Evolutionary conservation across 164 flowering plant genomes (phyloP).

Genomic region (Liriodendron chinense): DNA sequence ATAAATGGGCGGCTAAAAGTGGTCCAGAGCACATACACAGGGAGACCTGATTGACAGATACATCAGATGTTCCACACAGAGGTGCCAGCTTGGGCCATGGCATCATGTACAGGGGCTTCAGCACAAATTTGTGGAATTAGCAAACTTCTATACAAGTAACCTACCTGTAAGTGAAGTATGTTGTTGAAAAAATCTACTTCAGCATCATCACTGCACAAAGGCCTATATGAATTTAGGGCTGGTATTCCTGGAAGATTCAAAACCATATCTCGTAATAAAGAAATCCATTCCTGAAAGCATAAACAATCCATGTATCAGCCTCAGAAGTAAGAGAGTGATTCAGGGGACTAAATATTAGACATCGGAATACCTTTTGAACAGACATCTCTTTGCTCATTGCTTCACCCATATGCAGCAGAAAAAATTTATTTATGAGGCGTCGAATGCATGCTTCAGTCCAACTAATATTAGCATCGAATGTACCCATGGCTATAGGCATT

Average conservation of each 20-base stretch:
- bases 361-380: conserved; percentile 55
- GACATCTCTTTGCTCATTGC: conserved; percentile 56
- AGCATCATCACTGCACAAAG: conserved; percentile 68
- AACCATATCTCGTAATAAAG: conserved; percentile 71
- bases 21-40: background rate
- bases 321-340: background rate
- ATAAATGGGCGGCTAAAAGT: background rate
- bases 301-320: background rate
- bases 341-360: background rate
- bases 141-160: background rate
- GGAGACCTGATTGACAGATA: background rate
- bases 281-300: conserved; percentile 78
- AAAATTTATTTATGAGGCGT: conserved; percentile 49
- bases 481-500: conserved; percentile 14
- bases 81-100: background rate
- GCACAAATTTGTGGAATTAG: background rate
- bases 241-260: conserved; percentile 56
- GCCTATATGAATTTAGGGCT: conserved; percentile 40
- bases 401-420: conserved; percentile 70
- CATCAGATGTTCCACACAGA: background rate
- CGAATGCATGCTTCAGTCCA: conserved; percentile 54
- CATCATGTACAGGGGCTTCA: background rate
- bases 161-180: conserved; percentile 80
- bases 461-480: conserved; percentile 15
- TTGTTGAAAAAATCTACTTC: conserved; percentile 93